Conservation (phyloP, 2,329 filamentous ascomycete genomes). For the Botrytis sinoallii region DNA sequence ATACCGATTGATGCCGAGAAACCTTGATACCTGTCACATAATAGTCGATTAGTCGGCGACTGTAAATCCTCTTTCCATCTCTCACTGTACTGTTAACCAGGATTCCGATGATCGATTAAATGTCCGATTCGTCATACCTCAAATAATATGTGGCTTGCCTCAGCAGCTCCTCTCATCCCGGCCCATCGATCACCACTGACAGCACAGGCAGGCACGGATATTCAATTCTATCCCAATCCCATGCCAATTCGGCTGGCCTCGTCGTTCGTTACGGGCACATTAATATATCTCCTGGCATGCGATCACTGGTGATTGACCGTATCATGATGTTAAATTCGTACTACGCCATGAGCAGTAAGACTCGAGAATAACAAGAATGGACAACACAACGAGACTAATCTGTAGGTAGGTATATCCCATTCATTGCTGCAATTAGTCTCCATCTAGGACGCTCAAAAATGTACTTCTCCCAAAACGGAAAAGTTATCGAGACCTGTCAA, state of each 20-base stretch:
- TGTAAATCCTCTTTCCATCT: not conserved
- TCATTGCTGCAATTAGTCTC: not conserved
- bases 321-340: not conserved
- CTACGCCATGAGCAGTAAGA: conserved; percentile 7
- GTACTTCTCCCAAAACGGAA: not conserved
- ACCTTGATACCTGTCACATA: conserved; percentile 14
- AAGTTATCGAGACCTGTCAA: not conserved
- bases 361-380: not conserved
- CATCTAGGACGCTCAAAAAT: not conserved
- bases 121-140: conserved; percentile 11
- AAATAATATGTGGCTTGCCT: conserved; percentile 3
- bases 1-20: not conserved
- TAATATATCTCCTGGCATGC: conserved; percentile 10
- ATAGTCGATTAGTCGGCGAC: conserved; percentile 12
- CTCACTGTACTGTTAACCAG: not conserved
- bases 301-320: conserved; percentile 2
- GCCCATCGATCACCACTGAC: conserved; percentile 8
- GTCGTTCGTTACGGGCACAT: not conserved
- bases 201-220: conserved; percentile 10
- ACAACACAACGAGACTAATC: not conserved
- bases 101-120: conserved; percentile 6
- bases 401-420: not conserved
- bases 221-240: not conserved
- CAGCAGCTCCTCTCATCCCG: conserved; percentile 6
- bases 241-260: conserved; percentile 4